Conservation (phyloP, 192 early-diverging fungal species). For the Linnemannia exigua region DNA sequence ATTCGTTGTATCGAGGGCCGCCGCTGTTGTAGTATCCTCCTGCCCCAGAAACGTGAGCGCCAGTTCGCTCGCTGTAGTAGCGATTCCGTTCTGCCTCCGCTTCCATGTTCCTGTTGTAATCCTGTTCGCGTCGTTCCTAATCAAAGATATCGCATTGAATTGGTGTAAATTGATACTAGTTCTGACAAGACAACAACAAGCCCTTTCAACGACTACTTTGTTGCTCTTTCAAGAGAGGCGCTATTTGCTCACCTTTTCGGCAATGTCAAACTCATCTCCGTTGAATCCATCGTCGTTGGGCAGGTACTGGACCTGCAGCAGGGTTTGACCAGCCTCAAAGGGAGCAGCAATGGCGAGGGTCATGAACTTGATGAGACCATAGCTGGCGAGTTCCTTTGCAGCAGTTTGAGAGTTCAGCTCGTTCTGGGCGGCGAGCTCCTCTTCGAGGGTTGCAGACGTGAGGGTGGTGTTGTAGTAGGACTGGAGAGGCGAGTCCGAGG, state of each 20-base stretch:
- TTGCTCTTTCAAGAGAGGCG: neutral
- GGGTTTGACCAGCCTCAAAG: conserved; percentile 77
- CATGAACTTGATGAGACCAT: conserved; percentile 74
- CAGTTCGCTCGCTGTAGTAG: conserved; percentile 41
- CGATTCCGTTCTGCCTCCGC: conserved; percentile 25
- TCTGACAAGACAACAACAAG: neutral
- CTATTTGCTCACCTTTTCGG: conserved; percentile 42
- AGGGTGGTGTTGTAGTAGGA: conserved; percentile 56
- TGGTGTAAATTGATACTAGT: neutral
- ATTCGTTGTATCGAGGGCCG: conserved; percentile 1
- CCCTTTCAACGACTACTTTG: neutral
- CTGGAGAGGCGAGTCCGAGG: conserved; percentile 48
- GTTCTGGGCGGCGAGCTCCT: conserved; percentile 43
- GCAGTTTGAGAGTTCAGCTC: conserved; percentile 63
- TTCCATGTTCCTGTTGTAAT: conserved; percentile 8
- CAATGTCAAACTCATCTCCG: conserved; percentile 42
- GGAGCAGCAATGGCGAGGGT: conserved; percentile 74
- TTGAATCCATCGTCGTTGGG: conserved; percentile 71
- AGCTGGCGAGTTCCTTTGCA: conserved; percentile 73
- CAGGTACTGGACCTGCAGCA: conserved; percentile 84
- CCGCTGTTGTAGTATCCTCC: conserved; percentile 45
- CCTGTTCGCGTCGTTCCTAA: conserved; percentile 39
- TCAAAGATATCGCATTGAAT: neutral
- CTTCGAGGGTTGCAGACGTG: conserved; percentile 36
- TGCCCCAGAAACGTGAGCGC: conserved; percentile 11